Base-by-base conservation (phyloP, 1,284 basidiomycete species). In the Phlebopus sp. region DNA sequence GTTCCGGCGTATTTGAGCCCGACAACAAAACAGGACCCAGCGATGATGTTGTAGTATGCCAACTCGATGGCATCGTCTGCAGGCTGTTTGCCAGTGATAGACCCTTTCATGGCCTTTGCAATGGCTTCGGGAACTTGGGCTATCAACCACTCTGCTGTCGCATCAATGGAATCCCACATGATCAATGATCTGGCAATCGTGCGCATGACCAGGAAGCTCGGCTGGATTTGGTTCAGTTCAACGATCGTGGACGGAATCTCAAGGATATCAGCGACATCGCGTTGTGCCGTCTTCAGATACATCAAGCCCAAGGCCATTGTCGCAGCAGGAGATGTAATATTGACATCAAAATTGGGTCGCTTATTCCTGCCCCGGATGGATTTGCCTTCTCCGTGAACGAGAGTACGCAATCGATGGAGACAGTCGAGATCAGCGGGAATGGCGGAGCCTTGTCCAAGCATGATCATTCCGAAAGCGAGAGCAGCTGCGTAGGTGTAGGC, bases 1-100 rank as follows among this genome's bases (percentile, higher is more conserved):
- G 91, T 94, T 7, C 97, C 95, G 1, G 97, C 96, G 60, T 84
- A 97, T 65, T 96, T 97, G 53, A 99, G 72, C 6, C 87, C 93
- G 29, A 99, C 78, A 0, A 85, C 92, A 54, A 99, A 93, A 68
- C 92, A 95, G 35, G 88, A 89, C 2, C 92, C 96, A 1, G 94
- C 83, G 23, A 94, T 69, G 54, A 97, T 88, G 62, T 93, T 90
- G 69, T 90, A 90, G 66, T 93, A 91, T 1, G 91, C 92, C 47
- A 95, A 67, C 60, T 95, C 91, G 48, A 85, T 78, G 9, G 88
- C 77, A 51, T 93, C 88, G 52, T 92, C 89, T 13, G 84, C 70
- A 1, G 63, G 60, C 57, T 78, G 78, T 32, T 76, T 75, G 37
- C 70, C 75, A 8, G 60, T 50, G 31, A 72, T 64, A 17, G 77